Percentiles rank a stretch among this genome's conserved stretches.
These are phyloP conservation scores for Stramenopiles sp. DNA, from an alignment of 352 stramenopile genomes.

Conservation along the genomic window DNA sequence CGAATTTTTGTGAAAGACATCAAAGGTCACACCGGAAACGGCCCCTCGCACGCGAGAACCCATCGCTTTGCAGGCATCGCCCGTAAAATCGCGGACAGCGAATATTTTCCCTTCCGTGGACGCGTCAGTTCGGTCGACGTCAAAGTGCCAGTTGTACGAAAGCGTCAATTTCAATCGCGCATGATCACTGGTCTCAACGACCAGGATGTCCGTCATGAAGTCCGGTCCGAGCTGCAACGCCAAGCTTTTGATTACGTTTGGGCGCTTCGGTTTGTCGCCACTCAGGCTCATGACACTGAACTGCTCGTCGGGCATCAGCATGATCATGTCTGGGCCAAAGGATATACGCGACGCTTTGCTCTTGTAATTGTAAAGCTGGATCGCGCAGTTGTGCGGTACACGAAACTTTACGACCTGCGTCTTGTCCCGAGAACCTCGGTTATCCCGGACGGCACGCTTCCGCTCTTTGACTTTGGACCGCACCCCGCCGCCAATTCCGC, in stretches of 20 bases:
- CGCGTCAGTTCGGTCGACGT: conserved; percentile 33
- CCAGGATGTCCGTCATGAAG: conserved; percentile 60
- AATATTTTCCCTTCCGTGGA: conserved; percentile 43
- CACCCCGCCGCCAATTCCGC: background rate
- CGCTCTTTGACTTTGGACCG: too few relatives aligned
- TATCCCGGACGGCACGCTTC: too few relatives aligned
- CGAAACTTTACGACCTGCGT: conserved; percentile 49
- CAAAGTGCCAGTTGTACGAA: conserved; percentile 57
- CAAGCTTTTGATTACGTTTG: conserved; percentile 50
- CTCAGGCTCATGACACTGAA: conserved; percentile 48
- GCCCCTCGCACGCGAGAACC: conserved; percentile 46
- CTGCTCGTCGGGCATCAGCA: conserved; percentile 51
- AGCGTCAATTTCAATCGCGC: conserved; percentile 45
- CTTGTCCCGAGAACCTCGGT: conserved; percentile 35
- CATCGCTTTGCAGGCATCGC: conserved; percentile 50
- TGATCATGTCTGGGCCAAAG: conserved; percentile 48
- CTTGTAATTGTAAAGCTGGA: conserved; percentile 59
- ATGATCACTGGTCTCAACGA: conserved; percentile 51
- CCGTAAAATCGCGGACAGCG: conserved; percentile 51
- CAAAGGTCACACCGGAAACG: conserved; percentile 43
- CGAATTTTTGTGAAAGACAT: conserved; percentile 57
- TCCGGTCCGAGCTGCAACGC: conserved; percentile 49
- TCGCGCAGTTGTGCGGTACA: conserved; percentile 48
- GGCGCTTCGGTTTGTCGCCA: conserved; percentile 40
- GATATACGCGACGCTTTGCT: conserved; percentile 49